Conservation (phyloP, 768 basidiomycete genomes). For the Mycena capillaripes region DNA sequence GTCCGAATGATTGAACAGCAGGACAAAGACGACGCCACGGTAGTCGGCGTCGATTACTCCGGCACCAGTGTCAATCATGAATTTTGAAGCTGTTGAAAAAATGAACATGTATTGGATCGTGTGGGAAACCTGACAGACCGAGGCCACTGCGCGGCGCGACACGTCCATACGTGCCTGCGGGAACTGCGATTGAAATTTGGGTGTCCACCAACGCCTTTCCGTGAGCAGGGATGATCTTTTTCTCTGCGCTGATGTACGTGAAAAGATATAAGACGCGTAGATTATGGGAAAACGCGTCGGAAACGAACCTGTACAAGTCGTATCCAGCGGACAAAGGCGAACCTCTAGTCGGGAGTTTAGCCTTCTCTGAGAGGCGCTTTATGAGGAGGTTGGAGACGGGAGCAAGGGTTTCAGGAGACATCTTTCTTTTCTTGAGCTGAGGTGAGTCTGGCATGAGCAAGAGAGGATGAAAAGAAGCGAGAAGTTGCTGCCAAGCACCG, state of each 20-base stretch:
- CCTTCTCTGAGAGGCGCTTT: conserved; percentile 88
- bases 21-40: conserved; percentile 89
- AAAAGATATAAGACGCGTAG: conserved; percentile 15
- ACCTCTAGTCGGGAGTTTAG: conserved; percentile 88
- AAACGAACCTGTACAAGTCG: conserved; percentile 89
- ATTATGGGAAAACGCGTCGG: conserved; percentile 20
- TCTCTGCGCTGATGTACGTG: conserved; percentile 75
- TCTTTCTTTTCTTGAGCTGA: conserved; percentile 72
- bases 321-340: conserved; percentile 92
- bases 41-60: conserved; percentile 99
- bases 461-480: background rate
- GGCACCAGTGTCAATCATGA: conserved; percentile 98
- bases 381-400: conserved; percentile 75
- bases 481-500: background rate
- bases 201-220: conserved; percentile 95
- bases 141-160: conserved; percentile 96
- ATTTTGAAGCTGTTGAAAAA: conserved; percentile 83
- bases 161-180: conserved; percentile 94
- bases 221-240: conserved; percentile 84
- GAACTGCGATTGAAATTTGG: conserved; percentile 94
- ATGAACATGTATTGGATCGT: background rate
- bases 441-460: conserved; percentile 44
- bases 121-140: conserved; percentile 64
- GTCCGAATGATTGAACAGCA: conserved; percentile 94
- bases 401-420: conserved; percentile 59